Conservation (phyloP, 179 eudicot species). For the Dionaea muscipula region DNA sequence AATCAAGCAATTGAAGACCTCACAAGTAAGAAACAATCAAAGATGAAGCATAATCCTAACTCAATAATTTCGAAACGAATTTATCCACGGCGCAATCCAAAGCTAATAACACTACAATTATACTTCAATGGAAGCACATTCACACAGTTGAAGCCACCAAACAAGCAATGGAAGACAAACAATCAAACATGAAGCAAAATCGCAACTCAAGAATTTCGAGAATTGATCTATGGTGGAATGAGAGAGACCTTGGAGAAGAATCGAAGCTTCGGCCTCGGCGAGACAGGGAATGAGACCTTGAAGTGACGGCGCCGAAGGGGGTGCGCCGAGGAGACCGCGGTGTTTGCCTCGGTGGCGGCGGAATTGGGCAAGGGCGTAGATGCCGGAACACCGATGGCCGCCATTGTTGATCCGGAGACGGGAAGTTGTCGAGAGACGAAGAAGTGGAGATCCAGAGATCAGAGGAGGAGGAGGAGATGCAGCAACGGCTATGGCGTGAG, state of each 20-base stretch:
- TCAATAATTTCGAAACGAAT: too few relatives aligned
- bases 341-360: not conserved
- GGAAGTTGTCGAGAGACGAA: too few relatives aligned
- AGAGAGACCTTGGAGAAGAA: not conserved
- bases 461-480: too few relatives aligned
- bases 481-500: too few relatives aligned
- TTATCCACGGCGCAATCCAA: not conserved
- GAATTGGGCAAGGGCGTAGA: not conserved
- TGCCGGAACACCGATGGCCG: not conserved
- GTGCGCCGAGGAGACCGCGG: not conserved
- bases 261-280: not conserved
- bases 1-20: too few relatives aligned
- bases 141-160: not conserved
- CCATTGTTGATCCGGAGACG: slow-evolving; percentile 1
- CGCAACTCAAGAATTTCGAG: not conserved
- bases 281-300: not conserved
- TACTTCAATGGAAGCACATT: not conserved
- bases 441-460: too few relatives aligned
- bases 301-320: not conserved
- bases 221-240: not conserved
- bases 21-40: too few relatives aligned
- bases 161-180: not conserved
- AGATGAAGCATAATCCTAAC: too few relatives aligned
- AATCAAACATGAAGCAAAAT: not conserved
- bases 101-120: not conserved